These are phyloP conservation scores for Nannizzia gypsea DNA, from an alignment of 2,329 filamentous ascomycete species.

Conservation along the genomic window DNA sequence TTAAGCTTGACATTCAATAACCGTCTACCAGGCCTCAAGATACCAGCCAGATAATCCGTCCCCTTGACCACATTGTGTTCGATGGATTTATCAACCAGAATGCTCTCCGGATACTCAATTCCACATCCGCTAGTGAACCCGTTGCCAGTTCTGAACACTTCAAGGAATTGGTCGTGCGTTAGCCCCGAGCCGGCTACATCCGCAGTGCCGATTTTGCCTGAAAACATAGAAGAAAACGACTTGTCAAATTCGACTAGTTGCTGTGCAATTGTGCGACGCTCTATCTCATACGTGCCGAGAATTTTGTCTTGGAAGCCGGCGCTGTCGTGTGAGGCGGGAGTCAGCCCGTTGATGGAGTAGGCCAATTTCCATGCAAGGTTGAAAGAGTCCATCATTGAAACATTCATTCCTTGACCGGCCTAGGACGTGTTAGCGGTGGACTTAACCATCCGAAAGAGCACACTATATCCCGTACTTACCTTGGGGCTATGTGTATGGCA, in stretches of 20 bases:
- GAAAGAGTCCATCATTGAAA: conserved; percentile 52
- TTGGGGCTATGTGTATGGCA: conserved; percentile 70
- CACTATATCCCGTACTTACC: conserved; percentile 15
- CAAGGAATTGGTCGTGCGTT: conserved; percentile 27
- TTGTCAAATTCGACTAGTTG: conserved; percentile 32
- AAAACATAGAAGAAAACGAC: conserved; percentile 31
- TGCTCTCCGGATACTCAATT: conserved; percentile 27
- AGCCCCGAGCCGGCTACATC: conserved; percentile 18
- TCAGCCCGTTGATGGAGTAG: conserved; percentile 28
- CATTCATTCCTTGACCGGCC: conserved; percentile 61
- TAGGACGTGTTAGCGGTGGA: conserved; percentile 10
- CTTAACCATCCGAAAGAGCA: background rate
- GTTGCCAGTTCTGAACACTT: conserved; percentile 28
- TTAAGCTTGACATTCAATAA: conserved; percentile 24
- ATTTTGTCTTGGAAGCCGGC: conserved; percentile 9
- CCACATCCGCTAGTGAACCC: conserved; percentile 32
- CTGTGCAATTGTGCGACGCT: conserved; percentile 28
- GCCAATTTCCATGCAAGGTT: conserved; percentile 34
- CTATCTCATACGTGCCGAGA: conserved; percentile 29
- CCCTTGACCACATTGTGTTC: conserved; percentile 16
- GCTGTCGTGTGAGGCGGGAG: conserved; percentile 15
- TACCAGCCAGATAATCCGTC: conserved; percentile 26
- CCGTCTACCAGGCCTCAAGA: conserved; percentile 26
- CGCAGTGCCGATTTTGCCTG: conserved; percentile 25
- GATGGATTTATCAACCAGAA: conserved; percentile 19